Base-by-base conservation (phyloP, 2,329 filamentous ascomycete genomes). In the Thelonectria rubi region DNA sequence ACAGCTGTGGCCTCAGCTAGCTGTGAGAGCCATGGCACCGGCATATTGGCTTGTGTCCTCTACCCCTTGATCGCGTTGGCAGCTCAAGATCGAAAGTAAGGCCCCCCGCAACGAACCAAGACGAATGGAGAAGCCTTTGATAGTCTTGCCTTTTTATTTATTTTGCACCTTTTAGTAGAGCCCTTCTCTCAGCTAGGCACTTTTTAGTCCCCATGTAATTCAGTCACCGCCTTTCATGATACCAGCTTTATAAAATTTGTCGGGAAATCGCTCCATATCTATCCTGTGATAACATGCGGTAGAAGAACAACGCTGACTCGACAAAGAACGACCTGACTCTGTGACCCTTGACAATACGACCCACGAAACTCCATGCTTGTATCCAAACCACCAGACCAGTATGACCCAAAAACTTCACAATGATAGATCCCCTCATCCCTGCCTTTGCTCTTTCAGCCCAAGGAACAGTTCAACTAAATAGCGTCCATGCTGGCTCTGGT, bases 401-500 rank as follows among this genome's bases (percentile, higher is more conserved):
- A 59, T 51, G 55, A 53, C 21, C 46, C 50, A 37, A 62, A 62
- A 55, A 37, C 20, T 49, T 47, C 48, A 30, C 42, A 59, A 42
- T 26, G 37, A 20, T 39, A 24, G 20, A 20, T 34, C 11, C 15
- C 15, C 20, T 24, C 21, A 18, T 20, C 24, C 20, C 24, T n/a
- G 21, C 18, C n/a, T 34, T 43, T n/a, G 37, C 39, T 14, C 49
- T 60, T 48, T 46, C 53, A 49, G 49, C 37, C 49, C 32, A 49
- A 55, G 42, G 42, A 43, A 21, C 34, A 30, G 5, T 37, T 46
- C 20, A 45, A 15, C 69, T 81, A 92, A 12, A 94, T 86, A 18
- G 90, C 89, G 76, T 94, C 91, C 83, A 94, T 92, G 66, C 85
- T 88, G 24, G 91, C 91, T 71, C 91, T 82, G 26, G 88, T 93